These are phyloP conservation scores for Ceratobasidium sp. DNA, from an alignment of 1,284 basidiomycete genomes.

Conservation along the genomic window DNA sequence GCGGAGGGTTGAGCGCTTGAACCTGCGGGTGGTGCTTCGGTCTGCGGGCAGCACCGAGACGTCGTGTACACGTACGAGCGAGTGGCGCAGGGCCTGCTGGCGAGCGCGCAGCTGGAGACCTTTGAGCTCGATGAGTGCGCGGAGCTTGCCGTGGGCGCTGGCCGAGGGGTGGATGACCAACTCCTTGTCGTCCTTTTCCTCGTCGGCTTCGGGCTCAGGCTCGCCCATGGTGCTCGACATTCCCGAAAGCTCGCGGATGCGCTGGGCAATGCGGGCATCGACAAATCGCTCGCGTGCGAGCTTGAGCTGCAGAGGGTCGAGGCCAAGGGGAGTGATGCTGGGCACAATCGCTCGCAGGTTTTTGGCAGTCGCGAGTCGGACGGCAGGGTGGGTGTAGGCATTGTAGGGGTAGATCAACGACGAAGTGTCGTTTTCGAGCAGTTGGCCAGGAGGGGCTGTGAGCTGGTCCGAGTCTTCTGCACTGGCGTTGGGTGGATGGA, in stretches of 20 bases:
- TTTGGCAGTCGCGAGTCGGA: conserved; percentile 69
- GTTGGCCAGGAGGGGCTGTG: conserved; percentile 39
- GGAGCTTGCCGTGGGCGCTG: conserved; percentile 79
- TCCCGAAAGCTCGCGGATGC: conserved; percentile 86
- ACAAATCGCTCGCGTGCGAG: conserved; percentile 92
- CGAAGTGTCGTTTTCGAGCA: conserved; percentile 77
- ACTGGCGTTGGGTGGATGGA: conserved; percentile 66
- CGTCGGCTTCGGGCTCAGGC: conserved; percentile 63
- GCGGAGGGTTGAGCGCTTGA: conserved; percentile 85
- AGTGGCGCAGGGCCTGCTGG: conserved; percentile 84
- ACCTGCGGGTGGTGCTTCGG: conserved; percentile 88
- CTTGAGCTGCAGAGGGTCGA: conserved; percentile 90
- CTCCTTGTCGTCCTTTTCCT: conserved; percentile 54
- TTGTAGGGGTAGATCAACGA: conserved; percentile 95
- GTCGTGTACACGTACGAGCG: conserved; percentile 86
- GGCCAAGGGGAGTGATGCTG: conserved; percentile 88
- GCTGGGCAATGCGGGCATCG: conserved; percentile 87
- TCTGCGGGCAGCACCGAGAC: conserved; percentile 92
- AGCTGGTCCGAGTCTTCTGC: conserved; percentile 50
- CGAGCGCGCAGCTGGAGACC: conserved; percentile 89
- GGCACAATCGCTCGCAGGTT: conserved; percentile 86
- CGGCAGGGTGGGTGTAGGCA: conserved; percentile 87
- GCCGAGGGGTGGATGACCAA: conserved; percentile 56
- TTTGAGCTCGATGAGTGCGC: conserved; percentile 94
- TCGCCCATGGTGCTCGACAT: conserved; percentile 85